Percentiles rank a stretch among this genome's conserved stretches.
phyloP scores from a whole-genome alignment of 495 filamentous ascomycete genomes.

The Lentithecium fluviatile region DNA sequence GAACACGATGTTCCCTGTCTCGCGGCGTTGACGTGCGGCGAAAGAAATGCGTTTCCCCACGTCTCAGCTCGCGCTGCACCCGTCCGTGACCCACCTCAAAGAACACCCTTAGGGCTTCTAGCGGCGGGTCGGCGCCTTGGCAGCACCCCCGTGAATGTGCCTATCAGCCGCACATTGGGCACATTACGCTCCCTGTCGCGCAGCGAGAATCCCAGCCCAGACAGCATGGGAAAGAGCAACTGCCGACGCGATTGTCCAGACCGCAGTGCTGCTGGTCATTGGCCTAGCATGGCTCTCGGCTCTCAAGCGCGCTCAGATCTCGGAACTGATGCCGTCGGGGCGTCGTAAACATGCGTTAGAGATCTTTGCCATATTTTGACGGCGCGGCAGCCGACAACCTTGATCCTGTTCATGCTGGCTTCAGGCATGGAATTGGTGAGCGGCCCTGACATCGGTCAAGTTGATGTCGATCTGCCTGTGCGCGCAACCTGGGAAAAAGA shows the following conservation, averaged over 20 bases:
- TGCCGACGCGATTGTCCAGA: neutral
- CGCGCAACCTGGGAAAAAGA: neutral
- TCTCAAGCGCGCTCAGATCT: neutral
- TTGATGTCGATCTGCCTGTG: neutral
- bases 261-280: neutral
- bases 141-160: neutral
- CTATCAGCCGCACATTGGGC: neutral
- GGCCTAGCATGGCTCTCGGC: neutral
- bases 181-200: neutral
- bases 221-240: neutral
- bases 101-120: constrained; percentile 11
- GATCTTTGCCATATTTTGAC: neutral
- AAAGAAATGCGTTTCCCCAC: constrained; percentile 4
- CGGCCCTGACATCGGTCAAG: neutral
- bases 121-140: constrained; percentile 5
- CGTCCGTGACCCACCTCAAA: neutral
- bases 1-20: neutral
- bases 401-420: too few species aligned
- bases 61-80: constrained; percentile 4
- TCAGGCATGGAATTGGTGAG: neutral
- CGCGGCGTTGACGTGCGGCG: neutral
- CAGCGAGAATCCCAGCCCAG: neutral
- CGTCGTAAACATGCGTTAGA: neutral
- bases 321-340: neutral
- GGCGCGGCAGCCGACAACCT: too few species aligned